A percentile compares a stretch with the other conserved stretches of the same genome.
These are phyloP conservation scores for Aspergillus conjunctus DNA, from an alignment of 495 filamentous ascomycete species.

Conservation along the genomic window DNA sequence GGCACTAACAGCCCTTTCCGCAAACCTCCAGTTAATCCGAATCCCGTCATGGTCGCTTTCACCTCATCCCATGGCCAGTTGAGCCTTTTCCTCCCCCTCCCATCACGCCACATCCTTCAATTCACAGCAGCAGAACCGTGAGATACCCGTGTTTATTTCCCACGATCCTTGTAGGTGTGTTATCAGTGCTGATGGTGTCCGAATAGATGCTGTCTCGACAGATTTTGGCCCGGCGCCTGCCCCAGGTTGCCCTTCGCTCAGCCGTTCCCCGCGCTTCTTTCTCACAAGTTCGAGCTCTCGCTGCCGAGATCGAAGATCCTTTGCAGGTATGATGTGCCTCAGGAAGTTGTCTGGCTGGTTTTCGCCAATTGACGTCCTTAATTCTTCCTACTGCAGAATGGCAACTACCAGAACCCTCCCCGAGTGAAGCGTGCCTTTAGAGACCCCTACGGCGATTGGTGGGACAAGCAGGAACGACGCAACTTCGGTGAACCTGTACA, in stretches of 20 bases:
- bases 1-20: conserved; percentile 16
- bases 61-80: conserved; percentile 30
- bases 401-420: conserved; percentile 88
- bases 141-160: background rate
- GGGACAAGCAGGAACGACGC: conserved; percentile 94
- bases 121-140: conserved; percentile 35
- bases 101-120: conserved; percentile 28
- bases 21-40: conserved; percentile 37
- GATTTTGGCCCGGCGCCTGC: conserved; percentile 53
- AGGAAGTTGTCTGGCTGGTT: conserved; percentile 12
- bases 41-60: conserved; percentile 37
- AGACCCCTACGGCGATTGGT: conserved; percentile 93
- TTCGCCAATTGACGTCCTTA: conserved; percentile 22
- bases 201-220: conserved; percentile 68
- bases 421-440: conserved; percentile 81
- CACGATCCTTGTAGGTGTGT: background rate
- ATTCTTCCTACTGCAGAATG: conserved; percentile 62
- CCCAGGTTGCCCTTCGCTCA: conserved; percentile 48
- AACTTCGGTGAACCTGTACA: conserved; percentile 96
- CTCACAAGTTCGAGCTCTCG: conserved; percentile 53
- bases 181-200: conserved; percentile 22
- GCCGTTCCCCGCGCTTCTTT: conserved; percentile 56
- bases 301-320: conserved; percentile 72
- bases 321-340: conserved; percentile 62
- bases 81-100: conserved; percentile 22